Conservation (phyloP, 495 filamentous ascomycete genomes). For the Talaromyces trachyspermus region DNA sequence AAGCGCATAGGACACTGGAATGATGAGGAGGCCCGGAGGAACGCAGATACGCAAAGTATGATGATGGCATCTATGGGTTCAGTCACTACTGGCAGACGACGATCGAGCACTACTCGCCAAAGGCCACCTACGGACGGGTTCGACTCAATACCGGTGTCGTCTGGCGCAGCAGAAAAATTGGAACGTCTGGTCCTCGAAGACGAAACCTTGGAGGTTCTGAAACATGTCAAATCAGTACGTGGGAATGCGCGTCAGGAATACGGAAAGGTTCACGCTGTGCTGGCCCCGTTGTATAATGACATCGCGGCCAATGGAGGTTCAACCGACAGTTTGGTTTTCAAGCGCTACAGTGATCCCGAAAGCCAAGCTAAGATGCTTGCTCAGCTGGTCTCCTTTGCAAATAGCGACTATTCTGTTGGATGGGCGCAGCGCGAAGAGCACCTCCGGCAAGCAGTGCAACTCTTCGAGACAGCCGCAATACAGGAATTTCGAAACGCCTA, state of each 20-base stretch:
- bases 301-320: constrained; percentile 65
- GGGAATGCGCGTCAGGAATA: constrained; percentile 86
- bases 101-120: constrained; percentile 15
- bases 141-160: constrained; percentile 25
- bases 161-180: constrained; percentile 12
- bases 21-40: constrained; percentile 72
- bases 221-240: constrained; percentile 65
- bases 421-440: constrained; percentile 63
- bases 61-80: constrained; percentile 38
- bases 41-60: constrained; percentile 66
- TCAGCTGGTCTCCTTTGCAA: constrained; percentile 69
- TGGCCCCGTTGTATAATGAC: constrained; percentile 84
- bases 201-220: constrained; percentile 57
- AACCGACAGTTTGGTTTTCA: constrained; percentile 75
- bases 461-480: constrained; percentile 86
- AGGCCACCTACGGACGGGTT: constrained; percentile 54
- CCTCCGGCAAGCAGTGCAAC: constrained; percentile 62
- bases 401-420: constrained; percentile 70
- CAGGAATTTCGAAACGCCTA: constrained; percentile 89
- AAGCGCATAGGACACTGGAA: constrained; percentile 88
- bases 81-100: constrained; percentile 60
- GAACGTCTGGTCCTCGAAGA: constrained; percentile 16
- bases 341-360: constrained; percentile 77
- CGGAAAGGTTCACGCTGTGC: constrained; percentile 78
- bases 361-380: constrained; percentile 82